Conservation (phyloP, 345 rosid genomes). For the Gossypium thurberi region DNA sequence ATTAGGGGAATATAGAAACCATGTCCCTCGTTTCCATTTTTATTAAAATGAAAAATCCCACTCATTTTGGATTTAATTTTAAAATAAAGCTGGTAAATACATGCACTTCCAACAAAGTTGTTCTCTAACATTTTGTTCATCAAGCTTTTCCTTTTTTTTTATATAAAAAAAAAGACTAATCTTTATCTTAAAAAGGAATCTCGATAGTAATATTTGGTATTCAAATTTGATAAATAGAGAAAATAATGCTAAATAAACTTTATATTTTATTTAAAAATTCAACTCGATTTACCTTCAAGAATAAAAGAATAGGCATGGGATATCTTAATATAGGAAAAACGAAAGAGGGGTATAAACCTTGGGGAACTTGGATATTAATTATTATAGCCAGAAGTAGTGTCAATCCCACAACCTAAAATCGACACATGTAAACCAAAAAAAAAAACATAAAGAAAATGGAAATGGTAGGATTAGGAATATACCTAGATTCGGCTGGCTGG, state of each 20-base stretch:
- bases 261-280: too few species aligned
- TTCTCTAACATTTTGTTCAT: too few species aligned
- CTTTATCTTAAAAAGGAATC: too few species aligned
- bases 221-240: too few species aligned
- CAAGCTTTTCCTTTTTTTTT: too few species aligned
- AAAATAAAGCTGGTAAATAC: too few species aligned
- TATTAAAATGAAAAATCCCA: too few species aligned
- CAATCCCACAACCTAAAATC: background rate
- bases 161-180: too few species aligned
- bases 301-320: background rate
- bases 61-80: too few species aligned
- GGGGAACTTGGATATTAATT: background rate
- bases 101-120: too few species aligned
- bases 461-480: conserved; percentile 6
- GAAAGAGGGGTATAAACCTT: background rate
- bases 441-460: background rate
- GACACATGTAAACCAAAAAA: background rate
- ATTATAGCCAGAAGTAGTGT: background rate
- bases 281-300: background rate
- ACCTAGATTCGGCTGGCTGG: conserved; percentile 32
- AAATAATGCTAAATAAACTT: too few species aligned
- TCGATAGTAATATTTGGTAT: too few species aligned
- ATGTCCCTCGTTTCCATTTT: background rate
- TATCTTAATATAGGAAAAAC: background rate
- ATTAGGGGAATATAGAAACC: background rate